phyloP scores from a whole-genome alignment of 371 early-diverging fungal genomes.

The Cokeromyces recurvatus region DNA sequence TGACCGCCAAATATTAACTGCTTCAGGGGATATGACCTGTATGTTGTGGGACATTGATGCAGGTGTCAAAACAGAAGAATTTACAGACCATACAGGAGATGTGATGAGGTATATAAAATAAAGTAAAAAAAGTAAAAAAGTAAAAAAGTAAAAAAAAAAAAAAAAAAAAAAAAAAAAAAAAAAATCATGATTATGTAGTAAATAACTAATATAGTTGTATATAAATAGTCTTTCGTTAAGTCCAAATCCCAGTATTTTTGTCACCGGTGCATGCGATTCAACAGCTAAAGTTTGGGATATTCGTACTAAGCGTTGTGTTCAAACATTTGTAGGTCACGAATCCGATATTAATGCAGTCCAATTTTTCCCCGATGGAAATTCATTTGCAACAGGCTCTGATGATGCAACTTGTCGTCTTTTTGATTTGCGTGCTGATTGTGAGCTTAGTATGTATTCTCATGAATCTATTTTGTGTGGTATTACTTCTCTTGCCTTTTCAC shows the following conservation, averaged over 20 bases:
- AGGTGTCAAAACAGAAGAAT: conserved; percentile 89
- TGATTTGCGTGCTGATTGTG: conserved; percentile 96
- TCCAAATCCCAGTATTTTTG: conserved; percentile 93
- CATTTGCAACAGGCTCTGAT: conserved; percentile 96
- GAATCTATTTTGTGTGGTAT: conserved; percentile 96
- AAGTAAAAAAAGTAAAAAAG: not conserved
- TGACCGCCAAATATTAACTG: conserved; percentile 92
- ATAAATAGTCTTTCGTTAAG: conserved; percentile 76
- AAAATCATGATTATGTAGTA: too few species aligned
- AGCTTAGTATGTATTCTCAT: conserved; percentile 93
- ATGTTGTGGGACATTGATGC: conserved; percentile 99
- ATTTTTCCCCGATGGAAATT: conserved; percentile 97
- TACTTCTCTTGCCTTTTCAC: conserved; percentile 94
- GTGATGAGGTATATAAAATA: conserved; percentile 95
- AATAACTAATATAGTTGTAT: too few species aligned
- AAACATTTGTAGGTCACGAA: conserved; percentile 97
- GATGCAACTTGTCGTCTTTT: conserved; percentile 97
- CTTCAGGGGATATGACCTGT: conserved; percentile 97
- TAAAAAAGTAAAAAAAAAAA: too few species aligned
- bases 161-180: too few species aligned
- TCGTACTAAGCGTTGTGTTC: conserved; percentile 91
- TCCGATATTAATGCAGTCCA: conserved; percentile 98
- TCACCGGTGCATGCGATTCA: conserved; percentile 97
- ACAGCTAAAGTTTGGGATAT: conserved; percentile 99
- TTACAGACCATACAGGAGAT: conserved; percentile 97